Evolutionary conservation across 2,329 filamentous ascomycete species (phyloP).

Genomic region (Scedosporium minutisporum): DNA sequence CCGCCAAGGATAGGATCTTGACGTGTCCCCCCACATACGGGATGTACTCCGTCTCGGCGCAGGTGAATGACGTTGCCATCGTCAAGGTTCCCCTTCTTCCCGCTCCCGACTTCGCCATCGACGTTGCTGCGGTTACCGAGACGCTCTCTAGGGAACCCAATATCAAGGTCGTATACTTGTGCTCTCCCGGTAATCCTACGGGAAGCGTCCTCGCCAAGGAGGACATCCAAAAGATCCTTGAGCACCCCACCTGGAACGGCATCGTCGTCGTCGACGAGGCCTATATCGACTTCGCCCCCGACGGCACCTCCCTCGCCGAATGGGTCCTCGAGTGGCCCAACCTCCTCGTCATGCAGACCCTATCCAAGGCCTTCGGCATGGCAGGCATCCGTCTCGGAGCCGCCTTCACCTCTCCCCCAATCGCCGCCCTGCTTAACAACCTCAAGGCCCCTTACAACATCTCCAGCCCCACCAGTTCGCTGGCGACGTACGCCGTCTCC

Average conservation of each 20-base stretch:
- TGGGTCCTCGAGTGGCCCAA: constrained; percentile 92
- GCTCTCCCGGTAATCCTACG: constrained; percentile 92
- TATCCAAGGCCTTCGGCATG: constrained; percentile 95
- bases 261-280: constrained; percentile 90
- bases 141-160: constrained; percentile 47
- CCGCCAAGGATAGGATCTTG: constrained; percentile 79
- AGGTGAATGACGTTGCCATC: constrained; percentile 83
- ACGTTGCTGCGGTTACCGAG: constrained; percentile 58
- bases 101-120: constrained; percentile 63
- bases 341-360: constrained; percentile 92
- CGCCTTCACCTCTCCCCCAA: constrained; percentile 65
- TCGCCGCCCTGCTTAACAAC: constrained; percentile 76
- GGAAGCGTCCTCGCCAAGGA: constrained; percentile 67
- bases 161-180: constrained; percentile 87
- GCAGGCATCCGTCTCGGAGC: constrained; percentile 86
- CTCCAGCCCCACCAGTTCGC: constrained; percentile 72
- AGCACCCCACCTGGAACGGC: constrained; percentile 90
- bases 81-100: constrained; percentile 76
- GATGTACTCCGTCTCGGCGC: constrained; percentile 93
- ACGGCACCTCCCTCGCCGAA: constrained; percentile 70
- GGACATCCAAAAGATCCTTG: constrained; percentile 63
- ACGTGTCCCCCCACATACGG: constrained; percentile 96
- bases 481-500: constrained; percentile 66
- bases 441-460: constrained; percentile 97
- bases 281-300: constrained; percentile 84